phyloP scores from a whole-genome alignment of 2,329 filamentous ascomycete genomes.

The Penicillium expansum region DNA sequence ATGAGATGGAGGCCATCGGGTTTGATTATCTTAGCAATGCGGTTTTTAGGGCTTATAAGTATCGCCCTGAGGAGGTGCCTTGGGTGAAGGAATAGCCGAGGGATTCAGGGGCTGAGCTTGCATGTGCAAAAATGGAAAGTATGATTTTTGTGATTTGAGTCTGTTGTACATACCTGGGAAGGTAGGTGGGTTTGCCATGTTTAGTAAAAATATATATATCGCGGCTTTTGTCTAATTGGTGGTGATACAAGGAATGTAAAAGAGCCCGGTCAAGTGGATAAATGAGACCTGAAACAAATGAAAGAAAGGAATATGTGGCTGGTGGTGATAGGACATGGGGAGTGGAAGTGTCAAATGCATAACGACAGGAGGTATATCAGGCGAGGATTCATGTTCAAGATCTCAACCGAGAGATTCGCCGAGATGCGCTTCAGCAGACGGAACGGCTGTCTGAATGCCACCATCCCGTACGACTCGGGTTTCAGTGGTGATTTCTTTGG shows the following conservation, averaged over 20 bases:
- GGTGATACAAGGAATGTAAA: constrained; percentile 11
- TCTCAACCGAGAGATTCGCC: constrained; percentile 33
- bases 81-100: constrained; percentile 32
- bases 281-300: constrained; percentile 5
- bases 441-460: constrained; percentile 11
- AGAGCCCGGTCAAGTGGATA: neutral
- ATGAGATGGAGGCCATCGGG: constrained; percentile 38
- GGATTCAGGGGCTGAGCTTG: neutral
- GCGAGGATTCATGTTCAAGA: neutral
- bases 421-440: constrained; percentile 23
- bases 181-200: neutral
- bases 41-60: constrained; percentile 47
- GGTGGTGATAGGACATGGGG: neutral
- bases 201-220: neutral
- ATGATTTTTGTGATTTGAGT: neutral
- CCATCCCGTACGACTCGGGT: constrained; percentile 20
- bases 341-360: neutral
- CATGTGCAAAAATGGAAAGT: neutral
- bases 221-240: constrained; percentile 13
- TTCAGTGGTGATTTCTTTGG: constrained; percentile 31
- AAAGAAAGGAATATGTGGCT: neutral
- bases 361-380: neutral
- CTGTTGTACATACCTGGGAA: neutral
- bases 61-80: constrained; percentile 41
- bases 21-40: constrained; percentile 46